Conservation (phyloP, 352 stramenopile species). For the Globisporangium emineosum region DNA sequence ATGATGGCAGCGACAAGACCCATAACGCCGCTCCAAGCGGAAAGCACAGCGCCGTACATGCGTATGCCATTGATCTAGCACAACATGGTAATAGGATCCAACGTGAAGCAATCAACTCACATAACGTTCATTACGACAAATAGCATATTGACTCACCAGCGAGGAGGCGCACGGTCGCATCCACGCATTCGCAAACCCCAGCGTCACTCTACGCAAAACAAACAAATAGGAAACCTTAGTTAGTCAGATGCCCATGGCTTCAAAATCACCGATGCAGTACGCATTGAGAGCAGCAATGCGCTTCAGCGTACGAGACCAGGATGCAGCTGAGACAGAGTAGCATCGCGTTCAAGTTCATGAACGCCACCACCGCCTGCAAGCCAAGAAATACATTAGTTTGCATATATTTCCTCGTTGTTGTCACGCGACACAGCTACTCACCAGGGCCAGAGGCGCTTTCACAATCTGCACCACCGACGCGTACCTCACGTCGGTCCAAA, state of each 20-base stretch:
- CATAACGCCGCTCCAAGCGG: constrained; percentile 37
- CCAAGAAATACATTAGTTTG: background rate
- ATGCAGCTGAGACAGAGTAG: constrained; percentile 30
- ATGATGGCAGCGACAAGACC: constrained; percentile 33
- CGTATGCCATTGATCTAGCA: constrained; percentile 50
- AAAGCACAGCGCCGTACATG: constrained; percentile 37
- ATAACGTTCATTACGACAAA: no score
- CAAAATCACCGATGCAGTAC: background rate
- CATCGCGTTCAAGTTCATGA: constrained; percentile 34
- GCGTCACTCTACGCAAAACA: constrained; percentile 16
- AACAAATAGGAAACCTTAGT: background rate
- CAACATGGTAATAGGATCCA: no score
- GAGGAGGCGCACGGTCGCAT: constrained; percentile 46
- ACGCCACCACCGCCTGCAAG: constrained; percentile 33
- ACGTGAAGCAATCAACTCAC: no score
- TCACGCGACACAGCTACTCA: constrained; percentile 13
- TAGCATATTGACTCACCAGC: constrained; percentile 33
- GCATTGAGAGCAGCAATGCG: background rate
- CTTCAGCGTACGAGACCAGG: constrained; percentile 26
- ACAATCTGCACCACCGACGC: constrained; percentile 29
- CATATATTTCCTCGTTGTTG: background rate
- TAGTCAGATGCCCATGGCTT: background rate
- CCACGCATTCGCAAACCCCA: constrained; percentile 35
- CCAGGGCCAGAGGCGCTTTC: constrained; percentile 48
- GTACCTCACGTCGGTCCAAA: constrained; percentile 66